These are phyloP conservation scores for Colletotrichum sp. DNA, from an alignment of 2,329 filamentous ascomycete species.

Conservation along the genomic window DNA sequence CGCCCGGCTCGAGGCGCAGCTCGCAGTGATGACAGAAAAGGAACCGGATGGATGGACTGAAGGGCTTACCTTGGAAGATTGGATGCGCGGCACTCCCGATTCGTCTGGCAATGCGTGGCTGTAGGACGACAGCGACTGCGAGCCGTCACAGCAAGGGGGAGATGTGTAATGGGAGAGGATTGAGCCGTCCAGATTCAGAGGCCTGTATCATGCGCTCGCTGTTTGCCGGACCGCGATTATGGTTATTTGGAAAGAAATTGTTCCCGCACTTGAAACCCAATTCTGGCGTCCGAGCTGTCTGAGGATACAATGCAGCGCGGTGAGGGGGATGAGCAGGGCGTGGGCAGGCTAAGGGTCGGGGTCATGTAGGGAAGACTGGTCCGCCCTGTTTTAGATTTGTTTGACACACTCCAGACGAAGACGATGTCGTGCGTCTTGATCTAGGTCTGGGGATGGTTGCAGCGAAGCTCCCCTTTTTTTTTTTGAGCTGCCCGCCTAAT, in stretches of 20 bases:
- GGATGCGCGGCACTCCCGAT: constrained; percentile 4
- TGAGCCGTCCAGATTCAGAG: not conserved
- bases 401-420: constrained; percentile 21
- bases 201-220: not conserved
- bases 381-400: constrained; percentile 20
- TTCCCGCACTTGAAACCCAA: constrained; percentile 21
- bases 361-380: not conserved
- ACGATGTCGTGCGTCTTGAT: constrained; percentile 12
- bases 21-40: not conserved
- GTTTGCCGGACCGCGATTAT: not conserved
- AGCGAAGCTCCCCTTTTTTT: not conserved
- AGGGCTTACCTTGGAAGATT: constrained; percentile 11
- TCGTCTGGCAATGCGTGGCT: constrained; percentile 13
- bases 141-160: constrained; percentile 8
- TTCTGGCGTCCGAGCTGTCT: constrained; percentile 20
- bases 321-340: not conserved
- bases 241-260: constrained; percentile 15
- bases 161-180: not conserved
- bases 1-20: not conserved
- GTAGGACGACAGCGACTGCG: not conserved
- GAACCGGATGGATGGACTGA: not conserved
- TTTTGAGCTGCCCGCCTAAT: not conserved
- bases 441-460: constrained; percentile 2
- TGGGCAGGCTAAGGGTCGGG: not conserved
- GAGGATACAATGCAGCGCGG: constrained; percentile 16